Conservation (phyloP, 2,329 filamentous ascomycete genomes). For the Esteya vermicola region DNA sequence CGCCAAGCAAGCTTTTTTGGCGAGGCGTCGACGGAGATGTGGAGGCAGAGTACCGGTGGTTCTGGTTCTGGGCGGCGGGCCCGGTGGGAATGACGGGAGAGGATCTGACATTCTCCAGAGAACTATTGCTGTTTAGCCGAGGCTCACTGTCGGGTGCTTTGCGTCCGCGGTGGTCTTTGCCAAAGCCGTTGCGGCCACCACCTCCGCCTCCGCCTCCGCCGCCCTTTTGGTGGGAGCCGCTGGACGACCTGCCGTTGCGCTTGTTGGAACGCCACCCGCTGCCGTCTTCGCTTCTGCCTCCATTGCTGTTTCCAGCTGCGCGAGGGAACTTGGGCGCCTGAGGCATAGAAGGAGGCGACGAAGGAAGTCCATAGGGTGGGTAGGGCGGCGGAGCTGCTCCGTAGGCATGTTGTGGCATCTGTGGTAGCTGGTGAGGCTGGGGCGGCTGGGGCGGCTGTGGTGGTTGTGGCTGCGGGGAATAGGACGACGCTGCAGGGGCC, state of each 20-base stretch:
- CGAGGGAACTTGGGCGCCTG: not conserved
- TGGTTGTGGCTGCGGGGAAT: too few relatives aligned
- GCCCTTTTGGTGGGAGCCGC: not conserved
- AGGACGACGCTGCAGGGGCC: not conserved
- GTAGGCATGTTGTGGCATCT: conserved; percentile 1
- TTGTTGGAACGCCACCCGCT: conserved; percentile 1
- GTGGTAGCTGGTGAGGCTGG: too few relatives aligned
- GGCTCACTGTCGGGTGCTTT: not conserved
- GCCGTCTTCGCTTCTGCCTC: not conserved
- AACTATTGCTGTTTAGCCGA: not conserved
- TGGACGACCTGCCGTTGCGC: not conserved
- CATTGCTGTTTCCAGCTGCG: not conserved
- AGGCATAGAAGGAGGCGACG: not conserved
- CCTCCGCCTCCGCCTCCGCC: too few relatives aligned
- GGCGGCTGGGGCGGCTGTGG: too few relatives aligned
- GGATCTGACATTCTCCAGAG: too few relatives aligned
- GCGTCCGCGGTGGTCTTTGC: not conserved
- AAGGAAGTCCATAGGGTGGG: not conserved
- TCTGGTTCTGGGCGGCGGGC: not conserved
- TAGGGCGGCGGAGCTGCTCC: not conserved
- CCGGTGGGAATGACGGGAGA: not conserved
- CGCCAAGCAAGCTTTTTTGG: too few relatives aligned
- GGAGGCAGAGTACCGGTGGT: too few relatives aligned
- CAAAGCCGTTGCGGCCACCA: conserved; percentile 1
- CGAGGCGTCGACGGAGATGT: not conserved